Conservation (phyloP, 257 asterid species). For the Nicotiana obtusifolia region DNA sequence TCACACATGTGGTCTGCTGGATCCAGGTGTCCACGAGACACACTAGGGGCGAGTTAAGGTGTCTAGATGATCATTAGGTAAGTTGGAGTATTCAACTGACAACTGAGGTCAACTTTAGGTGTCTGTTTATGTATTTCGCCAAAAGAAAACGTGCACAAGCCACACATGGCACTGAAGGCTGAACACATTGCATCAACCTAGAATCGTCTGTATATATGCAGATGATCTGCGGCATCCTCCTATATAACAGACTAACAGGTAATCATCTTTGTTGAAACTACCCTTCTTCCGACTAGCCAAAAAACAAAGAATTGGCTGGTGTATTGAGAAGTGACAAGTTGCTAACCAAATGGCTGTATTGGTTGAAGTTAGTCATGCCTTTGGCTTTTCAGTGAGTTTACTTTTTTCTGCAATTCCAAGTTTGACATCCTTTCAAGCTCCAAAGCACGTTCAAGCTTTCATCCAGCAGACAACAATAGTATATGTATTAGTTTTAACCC, state of each 20-base stretch:
- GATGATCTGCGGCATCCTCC: background rate
- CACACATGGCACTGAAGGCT: background rate
- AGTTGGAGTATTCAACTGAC: too few species aligned
- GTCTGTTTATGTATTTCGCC: too few species aligned
- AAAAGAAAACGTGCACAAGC: background rate
- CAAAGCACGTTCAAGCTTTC: constrained; percentile 89
- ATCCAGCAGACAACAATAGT: constrained; percentile 14
- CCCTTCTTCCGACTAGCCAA: background rate
- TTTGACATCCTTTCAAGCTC: constrained; percentile 68
- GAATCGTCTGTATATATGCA: background rate
- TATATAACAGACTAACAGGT: background rate
- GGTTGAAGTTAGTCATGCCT: background rate
- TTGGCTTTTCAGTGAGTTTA: constrained; percentile 34
- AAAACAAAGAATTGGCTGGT: background rate
- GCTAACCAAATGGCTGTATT: background rate
- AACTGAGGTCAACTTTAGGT: too few species aligned
- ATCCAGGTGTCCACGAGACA: too few species aligned
- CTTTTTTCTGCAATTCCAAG: constrained; percentile 78
- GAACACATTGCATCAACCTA: background rate
- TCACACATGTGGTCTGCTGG: too few species aligned
- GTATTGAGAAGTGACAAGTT: background rate
- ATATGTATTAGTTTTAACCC: constrained; percentile 12
- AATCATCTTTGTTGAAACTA: background rate
- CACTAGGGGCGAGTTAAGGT: too few species aligned
- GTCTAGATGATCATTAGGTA: too few species aligned